Percentiles rank a stretch among this genome's conserved stretches.
phyloP scores from a whole-genome alignment of 169 alveolate genomes.

The Blepharisma undulans region DNA sequence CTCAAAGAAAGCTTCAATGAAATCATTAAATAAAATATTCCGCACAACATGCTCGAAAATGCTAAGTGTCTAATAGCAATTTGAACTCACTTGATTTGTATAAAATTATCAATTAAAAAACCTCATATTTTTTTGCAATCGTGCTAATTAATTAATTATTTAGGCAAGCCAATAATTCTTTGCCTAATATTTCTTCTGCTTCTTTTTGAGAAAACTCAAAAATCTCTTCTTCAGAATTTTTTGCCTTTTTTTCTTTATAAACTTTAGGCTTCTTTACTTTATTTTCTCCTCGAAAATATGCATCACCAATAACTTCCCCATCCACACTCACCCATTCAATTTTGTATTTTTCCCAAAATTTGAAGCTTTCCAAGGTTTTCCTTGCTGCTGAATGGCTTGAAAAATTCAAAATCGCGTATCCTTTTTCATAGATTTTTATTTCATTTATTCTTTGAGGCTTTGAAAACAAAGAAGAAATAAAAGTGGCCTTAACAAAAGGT shows the following conservation, averaged over 20 bases:
- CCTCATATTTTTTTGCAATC: not conserved
- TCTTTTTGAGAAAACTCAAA: not conserved
- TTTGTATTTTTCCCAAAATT: not conserved
- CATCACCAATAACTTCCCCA: conserved; percentile 19
- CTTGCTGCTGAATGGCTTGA: conserved; percentile 40
- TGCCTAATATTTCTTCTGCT: not conserved
- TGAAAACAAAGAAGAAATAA: not conserved
- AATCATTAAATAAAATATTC: not conserved
- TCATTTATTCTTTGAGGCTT: not conserved
- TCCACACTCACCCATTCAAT: conserved; percentile 2
- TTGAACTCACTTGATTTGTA: not conserved
- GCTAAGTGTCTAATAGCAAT: not conserved
- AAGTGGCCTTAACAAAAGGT: not conserved
- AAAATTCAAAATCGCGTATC: conserved; percentile 26
- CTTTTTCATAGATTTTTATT: not conserved
- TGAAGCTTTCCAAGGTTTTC: conserved; percentile 29
- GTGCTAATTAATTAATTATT: too few species aligned
- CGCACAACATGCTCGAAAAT: not conserved
- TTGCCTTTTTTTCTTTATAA: not conserved
- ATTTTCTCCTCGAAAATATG: not conserved
- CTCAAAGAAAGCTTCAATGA: not conserved
- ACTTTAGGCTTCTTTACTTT: not conserved
- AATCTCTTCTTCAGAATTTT: not conserved
- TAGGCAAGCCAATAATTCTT: not conserved
- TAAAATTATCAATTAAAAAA: not conserved